Percentiles rank a stretch among this genome's conserved stretches.
These are phyloP conservation scores for Lithohypha guttulata DNA, from an alignment of 2,329 filamentous ascomycete genomes.

Conservation along the genomic window DNA sequence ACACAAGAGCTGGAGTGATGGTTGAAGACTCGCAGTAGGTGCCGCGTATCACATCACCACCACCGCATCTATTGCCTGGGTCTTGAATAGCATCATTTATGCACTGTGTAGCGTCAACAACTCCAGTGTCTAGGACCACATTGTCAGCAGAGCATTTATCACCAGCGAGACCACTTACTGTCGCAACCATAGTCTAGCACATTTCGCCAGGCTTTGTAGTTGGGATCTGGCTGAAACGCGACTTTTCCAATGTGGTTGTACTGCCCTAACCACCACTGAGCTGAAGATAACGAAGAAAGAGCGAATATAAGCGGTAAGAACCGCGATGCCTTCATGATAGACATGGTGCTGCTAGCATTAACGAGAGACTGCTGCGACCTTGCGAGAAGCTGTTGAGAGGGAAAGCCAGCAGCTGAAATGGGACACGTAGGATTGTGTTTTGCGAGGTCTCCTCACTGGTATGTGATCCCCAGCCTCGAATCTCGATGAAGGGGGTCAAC, in stretches of 20 bases:
- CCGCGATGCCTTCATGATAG: constrained; percentile 1
- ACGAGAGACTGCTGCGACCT: too few species aligned
- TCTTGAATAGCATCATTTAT: constrained; percentile 66
- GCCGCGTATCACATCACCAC: constrained; percentile 29
- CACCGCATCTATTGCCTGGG: constrained; percentile 59
- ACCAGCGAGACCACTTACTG: constrained; percentile 10
- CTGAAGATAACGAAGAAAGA: constrained; percentile 8
- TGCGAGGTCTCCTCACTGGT: not conserved
- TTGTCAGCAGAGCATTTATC: not conserved
- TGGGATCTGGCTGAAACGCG: constrained; percentile 20
- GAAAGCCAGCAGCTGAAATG: too few species aligned
- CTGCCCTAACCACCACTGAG: constrained; percentile 27
- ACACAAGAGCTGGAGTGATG: constrained; percentile 63
- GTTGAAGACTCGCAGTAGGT: constrained; percentile 60
- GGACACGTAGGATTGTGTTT: not conserved
- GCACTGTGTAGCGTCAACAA: constrained; percentile 64
- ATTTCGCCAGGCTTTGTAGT: constrained; percentile 54
- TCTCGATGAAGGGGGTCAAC: not conserved
- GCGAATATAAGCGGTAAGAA: constrained; percentile 9
- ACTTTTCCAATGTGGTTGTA: constrained; percentile 27
- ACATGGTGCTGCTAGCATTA: too few species aligned
- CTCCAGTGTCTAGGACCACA: constrained; percentile 38
- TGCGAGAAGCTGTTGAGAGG: too few species aligned
- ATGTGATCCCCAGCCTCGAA: constrained; percentile 1
- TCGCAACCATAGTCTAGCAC: constrained; percentile 59